These are phyloP conservation scores for Cymodocea nodosa DNA, from an alignment of 116 monocot species.

Conservation along the genomic window DNA sequence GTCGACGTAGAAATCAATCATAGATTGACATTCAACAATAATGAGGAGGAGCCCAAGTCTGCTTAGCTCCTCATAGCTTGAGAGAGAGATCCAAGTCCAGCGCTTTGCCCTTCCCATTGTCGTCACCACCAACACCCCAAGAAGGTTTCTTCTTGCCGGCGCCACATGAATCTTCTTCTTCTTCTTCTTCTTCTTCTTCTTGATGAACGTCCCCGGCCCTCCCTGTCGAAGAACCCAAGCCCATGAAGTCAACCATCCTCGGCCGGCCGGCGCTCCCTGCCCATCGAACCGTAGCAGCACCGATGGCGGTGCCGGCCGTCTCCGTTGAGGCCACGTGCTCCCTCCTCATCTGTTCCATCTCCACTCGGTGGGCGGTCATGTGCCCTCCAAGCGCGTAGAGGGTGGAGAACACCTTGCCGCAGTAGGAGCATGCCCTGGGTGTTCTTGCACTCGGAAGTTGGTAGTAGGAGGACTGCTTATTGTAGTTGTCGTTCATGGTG, in stretches of 20 bases:
- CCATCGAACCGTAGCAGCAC: neutral
- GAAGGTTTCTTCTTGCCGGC: too few relatives aligned
- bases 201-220: neutral
- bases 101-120: neutral
- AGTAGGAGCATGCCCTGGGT: slow-evolving; percentile 7
- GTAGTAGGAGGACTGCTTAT: neutral
- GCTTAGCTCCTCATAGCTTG: neutral
- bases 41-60: too few relatives aligned
- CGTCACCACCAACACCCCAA: neutral
- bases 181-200: neutral
- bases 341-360: slow-evolving; percentile 10
- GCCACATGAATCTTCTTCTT: neutral
- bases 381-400: slow-evolving; percentile 14
- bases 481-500: neutral
- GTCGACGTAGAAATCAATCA: neutral
- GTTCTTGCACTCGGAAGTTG: neutral
- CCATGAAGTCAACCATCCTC: slow-evolving; percentile 6
- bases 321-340: neutral
- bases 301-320: neutral
- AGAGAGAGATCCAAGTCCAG: slow-evolving; percentile 5
- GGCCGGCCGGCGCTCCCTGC: too few relatives aligned
- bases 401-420: slow-evolving; percentile 5
- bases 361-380: slow-evolving; percentile 11
- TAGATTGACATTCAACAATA: neutral
- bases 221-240: neutral